Evolutionary conservation across 2,329 filamentous ascomycete genomes (phyloP).

Genomic region (Penicillium corylophilum): DNA sequence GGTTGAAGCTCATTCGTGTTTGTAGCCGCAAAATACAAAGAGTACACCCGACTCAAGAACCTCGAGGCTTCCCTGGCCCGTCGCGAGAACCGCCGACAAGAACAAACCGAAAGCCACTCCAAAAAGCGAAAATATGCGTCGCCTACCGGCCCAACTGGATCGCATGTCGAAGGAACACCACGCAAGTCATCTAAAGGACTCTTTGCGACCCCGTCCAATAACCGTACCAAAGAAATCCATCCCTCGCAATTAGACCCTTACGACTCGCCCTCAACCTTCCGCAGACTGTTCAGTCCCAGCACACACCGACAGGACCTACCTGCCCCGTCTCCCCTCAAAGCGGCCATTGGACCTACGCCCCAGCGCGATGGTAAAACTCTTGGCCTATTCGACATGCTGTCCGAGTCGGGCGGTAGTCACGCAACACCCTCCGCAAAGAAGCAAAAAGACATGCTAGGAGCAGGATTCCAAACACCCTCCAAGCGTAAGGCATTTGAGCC

Average conservation of each 20-base stretch:
- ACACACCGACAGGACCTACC: constrained; percentile 28
- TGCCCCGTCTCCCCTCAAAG: constrained; percentile 37
- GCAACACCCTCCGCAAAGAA: constrained; percentile 34
- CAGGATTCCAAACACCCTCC: constrained; percentile 39
- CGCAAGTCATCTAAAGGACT: constrained; percentile 34
- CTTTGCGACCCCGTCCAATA: constrained; percentile 35
- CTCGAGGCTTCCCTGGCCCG: constrained; percentile 27
- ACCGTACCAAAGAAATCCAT: constrained; percentile 27
- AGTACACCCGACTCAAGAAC: constrained; percentile 45
- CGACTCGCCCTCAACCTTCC: constrained; percentile 43
- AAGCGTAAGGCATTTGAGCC: constrained; percentile 30
- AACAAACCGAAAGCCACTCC: constrained; percentile 16
- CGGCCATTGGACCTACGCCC: constrained; percentile 49
- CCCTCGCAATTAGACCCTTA: constrained; percentile 46
- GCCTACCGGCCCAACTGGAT: constrained; percentile 23
- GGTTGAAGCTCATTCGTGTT: neutral
- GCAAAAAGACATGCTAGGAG: constrained; percentile 27
- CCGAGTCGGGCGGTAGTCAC: constrained; percentile 39
- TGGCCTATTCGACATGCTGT: constrained; percentile 50
- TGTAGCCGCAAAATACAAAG: constrained; percentile 49
- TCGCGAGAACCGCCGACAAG: constrained; percentile 21
- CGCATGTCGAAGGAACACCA: constrained; percentile 30
- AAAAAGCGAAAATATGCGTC: constrained; percentile 37
- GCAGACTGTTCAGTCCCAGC: constrained; percentile 38
- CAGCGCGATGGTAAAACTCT: constrained; percentile 50